phyloP scores from a whole-genome alignment of 495 filamentous ascomycete species.

The Trypethelium eluteriae region DNA sequence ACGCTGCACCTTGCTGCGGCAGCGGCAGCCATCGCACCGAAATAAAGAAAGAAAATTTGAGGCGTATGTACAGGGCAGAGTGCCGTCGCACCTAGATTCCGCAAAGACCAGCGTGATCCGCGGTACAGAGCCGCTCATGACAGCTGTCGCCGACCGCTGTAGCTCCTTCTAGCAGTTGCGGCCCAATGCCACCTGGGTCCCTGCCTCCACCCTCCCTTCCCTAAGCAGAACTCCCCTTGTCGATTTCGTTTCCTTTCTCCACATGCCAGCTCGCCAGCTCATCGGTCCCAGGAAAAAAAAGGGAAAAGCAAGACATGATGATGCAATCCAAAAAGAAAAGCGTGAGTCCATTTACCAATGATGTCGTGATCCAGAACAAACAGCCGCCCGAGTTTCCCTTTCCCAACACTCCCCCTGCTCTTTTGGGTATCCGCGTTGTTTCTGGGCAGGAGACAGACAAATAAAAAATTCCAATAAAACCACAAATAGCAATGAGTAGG shows the following conservation, averaged over 20 bases:
- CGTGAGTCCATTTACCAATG: neutral
- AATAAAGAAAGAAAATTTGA: neutral
- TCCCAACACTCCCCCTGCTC: neutral
- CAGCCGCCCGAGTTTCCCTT: neutral
- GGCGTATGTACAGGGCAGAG: neutral
- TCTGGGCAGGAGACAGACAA: neutral
- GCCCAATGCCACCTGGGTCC: constrained; percentile 3
- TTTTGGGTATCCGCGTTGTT: constrained; percentile 8
- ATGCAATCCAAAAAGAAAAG: neutral
- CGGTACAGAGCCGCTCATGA: neutral
- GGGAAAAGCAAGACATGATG: neutral
- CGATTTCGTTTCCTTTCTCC: neutral
- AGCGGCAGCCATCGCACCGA: neutral
- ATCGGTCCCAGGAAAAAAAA: neutral
- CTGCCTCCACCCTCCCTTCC: neutral
- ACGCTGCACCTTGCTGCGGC: neutral
- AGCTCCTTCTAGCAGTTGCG: constrained; percentile 1
- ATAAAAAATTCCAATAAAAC: neutral
- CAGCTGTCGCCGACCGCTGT: constrained; percentile 9
- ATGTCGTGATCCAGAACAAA: neutral
- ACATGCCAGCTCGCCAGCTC: neutral
- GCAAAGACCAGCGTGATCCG: neutral
- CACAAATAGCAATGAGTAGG: neutral
- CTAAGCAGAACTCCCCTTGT: neutral
- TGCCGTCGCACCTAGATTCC: no score